Base-by-base conservation (phyloP, 148 eudicot species). In the Tetragonia tetragonoides region DNA sequence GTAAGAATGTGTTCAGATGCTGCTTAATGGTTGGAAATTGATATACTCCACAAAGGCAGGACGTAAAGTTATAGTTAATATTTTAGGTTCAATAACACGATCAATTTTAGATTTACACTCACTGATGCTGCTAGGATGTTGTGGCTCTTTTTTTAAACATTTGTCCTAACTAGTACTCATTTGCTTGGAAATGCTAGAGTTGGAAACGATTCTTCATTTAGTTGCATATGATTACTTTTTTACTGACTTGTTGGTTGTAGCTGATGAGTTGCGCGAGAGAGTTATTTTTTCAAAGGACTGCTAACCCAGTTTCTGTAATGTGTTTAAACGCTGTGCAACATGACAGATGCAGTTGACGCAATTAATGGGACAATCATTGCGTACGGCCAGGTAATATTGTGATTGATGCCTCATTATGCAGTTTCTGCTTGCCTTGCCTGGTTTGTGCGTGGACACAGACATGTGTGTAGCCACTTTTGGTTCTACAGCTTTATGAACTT, bases 361-460 rank as follows among this genome's bases (percentile, higher is more conserved):
- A 79, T 87, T 63, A 94, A 92, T 82, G 98, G 98, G 68, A 89
- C 95, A 66, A 82, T 94, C 77, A 87, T 94, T 77, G 87, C 92
- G 40, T 94, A 92, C 70, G 98, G 98, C 51, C 98, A 94, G 93
- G 97, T 94, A 84, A 81, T 34, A 66, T 70, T 40, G 60, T 18
- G 60, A 56, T 56, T 38, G 65, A 75, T 16, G 23, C 17, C 2
- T 37, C 53, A 49, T 7, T 49, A 49, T 49, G 53, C 53, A 49
- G 53, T 10, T 49, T 49, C 53, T 6, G 53, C 34, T 28, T 28
- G 15, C 63, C 18, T 17, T 67, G 61, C 39, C 62, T 77, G 73
- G 24, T 47, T 71, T 18, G 66, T 20, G 51, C 18, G 60, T 3
- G 5, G 20, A 49, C 12, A 49, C 12, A 49, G 53, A 49, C 38